Conservation (phyloP, 306 rosid species). For the Vigna trinervia region DNA sequence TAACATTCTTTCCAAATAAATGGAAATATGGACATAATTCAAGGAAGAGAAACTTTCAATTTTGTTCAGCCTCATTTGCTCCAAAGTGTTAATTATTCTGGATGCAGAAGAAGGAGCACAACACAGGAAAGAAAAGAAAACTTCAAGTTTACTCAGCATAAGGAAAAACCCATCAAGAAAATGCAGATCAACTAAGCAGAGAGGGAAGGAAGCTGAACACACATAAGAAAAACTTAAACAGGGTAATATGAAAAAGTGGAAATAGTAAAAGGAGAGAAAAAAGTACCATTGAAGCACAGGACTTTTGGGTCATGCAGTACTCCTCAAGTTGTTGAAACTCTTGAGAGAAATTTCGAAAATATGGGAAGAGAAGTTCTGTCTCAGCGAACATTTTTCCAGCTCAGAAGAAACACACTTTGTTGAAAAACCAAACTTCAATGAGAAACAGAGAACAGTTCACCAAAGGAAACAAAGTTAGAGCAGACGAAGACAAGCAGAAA, state of each 20-base stretch:
- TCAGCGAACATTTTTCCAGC: slow-evolving; percentile 80
- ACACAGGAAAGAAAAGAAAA: neutral
- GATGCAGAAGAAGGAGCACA: slow-evolving; percentile 1
- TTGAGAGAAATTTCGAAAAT: slow-evolving; percentile 67
- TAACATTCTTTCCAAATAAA: neutral
- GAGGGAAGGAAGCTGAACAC: slow-evolving; percentile 24
- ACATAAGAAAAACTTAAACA: neutral
- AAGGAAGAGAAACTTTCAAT: slow-evolving; percentile 4
- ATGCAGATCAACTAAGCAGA: slow-evolving; percentile 54
- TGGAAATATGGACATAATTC: neutral
- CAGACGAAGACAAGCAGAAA: slow-evolving; percentile 4
- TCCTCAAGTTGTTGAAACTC: slow-evolving; percentile 84
- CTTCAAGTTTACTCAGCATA: neutral
- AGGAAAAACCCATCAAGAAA: slow-evolving; percentile 39
- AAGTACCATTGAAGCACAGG: slow-evolving; percentile 72
- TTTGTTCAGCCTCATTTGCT: slow-evolving; percentile 43
- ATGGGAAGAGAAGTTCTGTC: slow-evolving; percentile 73
- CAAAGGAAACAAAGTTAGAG: slow-evolving; percentile 14
- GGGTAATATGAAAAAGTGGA: neutral
- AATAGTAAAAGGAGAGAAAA: slow-evolving; percentile 1
- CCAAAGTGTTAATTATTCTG: slow-evolving; percentile 3
- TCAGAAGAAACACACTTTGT: neutral
- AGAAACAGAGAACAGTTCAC: slow-evolving; percentile 18
- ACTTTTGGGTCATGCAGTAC: slow-evolving; percentile 69
- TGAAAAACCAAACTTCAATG: slow-evolving; percentile 37